Evolutionary conservation across 768 basidiomycete species (phyloP), one percentile per base, ranked within the genome.

Genomic region (Kwoniella botswanensis): DNA sequence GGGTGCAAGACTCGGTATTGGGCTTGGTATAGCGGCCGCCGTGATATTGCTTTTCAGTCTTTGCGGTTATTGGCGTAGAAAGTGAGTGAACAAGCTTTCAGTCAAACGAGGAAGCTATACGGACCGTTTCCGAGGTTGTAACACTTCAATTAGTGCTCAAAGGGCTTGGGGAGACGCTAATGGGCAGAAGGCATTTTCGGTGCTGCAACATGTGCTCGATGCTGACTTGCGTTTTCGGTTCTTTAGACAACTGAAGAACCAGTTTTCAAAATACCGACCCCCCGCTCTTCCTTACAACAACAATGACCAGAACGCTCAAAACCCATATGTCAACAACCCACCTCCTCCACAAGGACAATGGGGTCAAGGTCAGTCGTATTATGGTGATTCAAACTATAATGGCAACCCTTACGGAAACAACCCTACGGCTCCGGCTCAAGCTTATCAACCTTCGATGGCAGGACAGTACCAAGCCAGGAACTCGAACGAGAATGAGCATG

Each of bases 1-100:
- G 63, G 79, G 79, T 13, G 79, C 81, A 9, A 61, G 82, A 21
- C 72, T 77, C 21, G 82, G 81, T 66, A 82, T 83, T 65, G 82
- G 81, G 64, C 64, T 81, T 21, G 82, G 79, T 62, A 62, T 83
- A 9, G 82, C 78, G 5, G 77, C 67, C 15, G 78, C 61, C 55
- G 74, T 81, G 6, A 29, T 81, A 0, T 29, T 78, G 13, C 50
- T 81, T 5, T 75, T 75, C 35, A 17, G 57, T 17, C 43, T 77
- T 1, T 72, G 74, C 62, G 75, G 76, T 15, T 73, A 62, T 22
- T 77, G 73, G 73, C 60, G 77, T 26, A 44, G 82, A 60, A 74
- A 72, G 82, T 83, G 71, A 77, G 80, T 80, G 10, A 6, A 13
- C 10, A 24, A 54, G 15, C 46, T 50, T 11, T 18, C 46, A 1